Evolutionary conservation across 163 green algal genomes (phyloP), one percentile per base, ranked within the genome.

Genomic region (Chlorella variabilis): DNA sequence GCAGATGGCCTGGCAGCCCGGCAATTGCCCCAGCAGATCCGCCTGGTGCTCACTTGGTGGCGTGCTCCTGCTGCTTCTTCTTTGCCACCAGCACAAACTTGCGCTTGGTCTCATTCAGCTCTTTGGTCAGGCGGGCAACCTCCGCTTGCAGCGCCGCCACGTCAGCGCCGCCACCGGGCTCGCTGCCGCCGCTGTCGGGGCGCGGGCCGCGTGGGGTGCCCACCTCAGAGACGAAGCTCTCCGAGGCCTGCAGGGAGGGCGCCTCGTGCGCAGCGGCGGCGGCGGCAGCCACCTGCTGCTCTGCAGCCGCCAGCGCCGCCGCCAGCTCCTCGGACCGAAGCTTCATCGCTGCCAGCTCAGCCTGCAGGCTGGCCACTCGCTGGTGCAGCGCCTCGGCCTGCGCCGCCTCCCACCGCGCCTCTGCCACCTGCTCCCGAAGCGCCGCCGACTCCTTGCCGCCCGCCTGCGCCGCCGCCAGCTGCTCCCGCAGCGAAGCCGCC

Each of bases 71-170:
- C 63, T 89, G 83, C 63, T 85, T 88, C 65, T 75, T 85, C 71
- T 86, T 89, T 34, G 85, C 76, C 27, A 86, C 58, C 42, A 80
- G 59, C 54, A 84, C 70, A 83, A 88, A 89, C 75, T 84, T 89
- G 67, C 81, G 80, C 85, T 89, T 89, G 21, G 74, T 68, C 5
- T 89, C 85, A 9, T 49, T 36, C 54, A 89, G 63, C 76, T 89
- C 85, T 29, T 77, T 74, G 17, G 73, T 20, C 33, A 89, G 45
- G 29, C 54, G 27, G 5, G 59, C 73, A 15, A 51, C 65, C 66
- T 87, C 83, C 3, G 74, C 80, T 29, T 45, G 41, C 25, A 84
- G 63, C 25, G 49, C 33, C 1, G 78, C 78, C 23, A 21, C 31
- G 39, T 86, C 51, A 1, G 15, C 67, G 63, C 21, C 21, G 49